A percentile compares a stretch with the other conserved stretches of the same genome.
Conservation (phyloP, 768 basidiomycete genomes). For the Leccinum obscurum region DNA sequence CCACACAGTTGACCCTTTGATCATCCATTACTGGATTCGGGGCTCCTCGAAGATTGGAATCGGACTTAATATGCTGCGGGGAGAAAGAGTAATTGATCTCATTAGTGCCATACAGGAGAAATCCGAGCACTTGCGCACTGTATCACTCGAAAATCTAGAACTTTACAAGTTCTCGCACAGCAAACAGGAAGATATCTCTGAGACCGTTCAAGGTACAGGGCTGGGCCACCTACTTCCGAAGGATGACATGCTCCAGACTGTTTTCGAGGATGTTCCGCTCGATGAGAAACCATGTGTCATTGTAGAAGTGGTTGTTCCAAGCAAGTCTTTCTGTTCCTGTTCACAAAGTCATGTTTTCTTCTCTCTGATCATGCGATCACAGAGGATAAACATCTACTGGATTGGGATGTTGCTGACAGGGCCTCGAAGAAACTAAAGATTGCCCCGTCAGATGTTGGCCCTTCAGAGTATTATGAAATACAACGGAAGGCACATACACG, state of each 20-base stretch:
- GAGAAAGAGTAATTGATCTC: not conserved
- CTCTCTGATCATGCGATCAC: not conserved
- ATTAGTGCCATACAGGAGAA: not conserved
- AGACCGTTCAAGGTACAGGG: not conserved
- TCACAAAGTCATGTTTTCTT: not conserved
- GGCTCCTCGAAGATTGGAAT: not conserved
- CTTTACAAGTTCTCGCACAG: not conserved
- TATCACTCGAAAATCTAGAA: not conserved
- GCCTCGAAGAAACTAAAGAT: not conserved
- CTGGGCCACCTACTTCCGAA: not conserved
- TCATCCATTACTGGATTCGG: not conserved
- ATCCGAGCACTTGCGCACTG: not conserved
- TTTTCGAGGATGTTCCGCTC: not conserved
- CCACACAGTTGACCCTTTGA: not conserved
- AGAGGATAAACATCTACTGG: not conserved
- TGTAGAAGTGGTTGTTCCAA: not conserved
- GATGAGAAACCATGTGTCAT: not conserved
- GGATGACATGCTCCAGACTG: not conserved
- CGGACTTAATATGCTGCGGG: not conserved
- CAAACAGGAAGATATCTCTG: not conserved
- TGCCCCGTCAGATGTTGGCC: not conserved
- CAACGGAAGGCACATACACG: not conserved
- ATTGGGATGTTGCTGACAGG: not conserved
- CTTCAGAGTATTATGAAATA: not conserved
- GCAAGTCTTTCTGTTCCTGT: not conserved